Evolutionary conservation across 768 basidiomycete species (phyloP), one percentile per base, ranked within the genome.

Genomic region (Tremella mesenterica): DNA sequence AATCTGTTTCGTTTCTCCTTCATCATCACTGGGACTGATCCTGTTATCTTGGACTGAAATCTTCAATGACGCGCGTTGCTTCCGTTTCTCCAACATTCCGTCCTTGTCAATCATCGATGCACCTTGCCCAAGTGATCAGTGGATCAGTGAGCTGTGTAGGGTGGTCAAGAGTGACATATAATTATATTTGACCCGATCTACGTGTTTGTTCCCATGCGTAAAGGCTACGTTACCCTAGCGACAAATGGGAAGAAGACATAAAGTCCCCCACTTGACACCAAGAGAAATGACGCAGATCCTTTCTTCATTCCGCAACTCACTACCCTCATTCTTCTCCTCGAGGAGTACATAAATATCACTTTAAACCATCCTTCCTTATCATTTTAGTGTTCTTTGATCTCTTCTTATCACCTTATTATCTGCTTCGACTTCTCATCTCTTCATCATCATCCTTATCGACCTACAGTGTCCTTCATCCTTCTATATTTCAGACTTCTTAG

Each of bases 381-480:
- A n/a, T n/a, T n/a, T n/a, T n/a, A n/a, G n/a, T n/a, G n/a, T n/a
- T n/a, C n/a, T n/a, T 45, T 16, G 44, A 45, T 16, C 44, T 7
- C 44, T 25, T 43, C 33, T 18, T 45, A 44, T 43, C 27, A n/a
- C 23, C 2, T 29, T 47, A 16, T 34, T 28, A 20, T 7, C 44
- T 45, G 21, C 44, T 7, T 28, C 60, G 23, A 28, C 53, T 10
- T 38, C 29, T 33, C 23, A 23, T 39, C 50, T 18, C 41, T 61
- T 54, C 61, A 9, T 25, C 8, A 20, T 20, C 7, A 9, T 43
- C 41, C 8, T 8, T 20, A 12, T 36, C 34, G n/a, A n/a, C 18
- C 34, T 18, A 36, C 34, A 12, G 34, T 36, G 12, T 36, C 34
- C 34, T 18, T 18, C 34, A 18, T 36, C 34, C 63, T 62, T 44